A percentile compares a stretch with the other conserved stretches of the same genome.
phyloP scores from a whole-genome alignment of 192 early-diverging fungal species.

The Podila epicladia region DNA sequence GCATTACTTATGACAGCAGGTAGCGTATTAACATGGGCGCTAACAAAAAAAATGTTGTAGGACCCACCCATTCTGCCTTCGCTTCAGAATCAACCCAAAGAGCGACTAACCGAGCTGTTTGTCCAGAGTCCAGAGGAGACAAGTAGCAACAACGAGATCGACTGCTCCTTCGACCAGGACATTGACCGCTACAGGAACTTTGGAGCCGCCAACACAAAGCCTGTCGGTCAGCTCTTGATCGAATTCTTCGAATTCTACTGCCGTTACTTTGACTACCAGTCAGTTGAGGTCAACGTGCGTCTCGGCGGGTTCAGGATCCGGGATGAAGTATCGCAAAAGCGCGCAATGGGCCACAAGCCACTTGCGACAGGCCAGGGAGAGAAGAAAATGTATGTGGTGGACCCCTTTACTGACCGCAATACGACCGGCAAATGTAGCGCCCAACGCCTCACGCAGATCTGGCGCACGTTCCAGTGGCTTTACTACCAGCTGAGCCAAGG shows the following conservation, averaged over 20 bases:
- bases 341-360: background rate
- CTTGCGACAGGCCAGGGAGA: slow-evolving; percentile 12
- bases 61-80: slow-evolving; percentile 27
- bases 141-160: slow-evolving; percentile 6
- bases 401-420: slow-evolving; percentile 41
- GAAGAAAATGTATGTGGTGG: slow-evolving; percentile 32
- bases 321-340: slow-evolving; percentile 2
- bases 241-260: slow-evolving; percentile 43
- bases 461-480: slow-evolving; percentile 26
- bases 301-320: slow-evolving; percentile 16
- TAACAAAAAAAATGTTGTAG: too few species aligned
- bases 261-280: slow-evolving; percentile 41
- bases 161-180: slow-evolving; percentile 41
- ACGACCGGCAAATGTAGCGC: slow-evolving; percentile 8
- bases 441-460: slow-evolving; percentile 12
- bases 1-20: background rate
- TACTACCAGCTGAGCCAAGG: slow-evolving; percentile 28
- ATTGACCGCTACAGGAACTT: slow-evolving; percentile 26
- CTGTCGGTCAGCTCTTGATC: slow-evolving; percentile 32
- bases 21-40: too few species aligned
- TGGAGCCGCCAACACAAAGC: slow-evolving; percentile 30
- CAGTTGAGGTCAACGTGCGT: slow-evolving; percentile 42
- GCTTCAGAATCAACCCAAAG: slow-evolving; percentile 17
- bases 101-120: slow-evolving; percentile 11
- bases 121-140: slow-evolving; percentile 10